Conservation (phyloP, 306 rosid genomes). For the Quercus glauca region DNA sequence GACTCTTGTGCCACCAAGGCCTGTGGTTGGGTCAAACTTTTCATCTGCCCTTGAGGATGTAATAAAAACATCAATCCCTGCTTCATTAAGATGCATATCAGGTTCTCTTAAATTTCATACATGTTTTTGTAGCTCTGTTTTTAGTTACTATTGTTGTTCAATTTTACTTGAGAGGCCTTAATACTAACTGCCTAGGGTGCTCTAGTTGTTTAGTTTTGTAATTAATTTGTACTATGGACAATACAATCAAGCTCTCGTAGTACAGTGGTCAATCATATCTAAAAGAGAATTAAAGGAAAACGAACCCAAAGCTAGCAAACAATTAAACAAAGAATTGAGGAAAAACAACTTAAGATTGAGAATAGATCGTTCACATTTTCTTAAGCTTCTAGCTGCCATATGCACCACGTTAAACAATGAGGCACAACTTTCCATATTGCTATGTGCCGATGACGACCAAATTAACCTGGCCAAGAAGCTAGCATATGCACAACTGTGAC, state of each 20-base stretch:
- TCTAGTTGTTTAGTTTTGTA: neutral
- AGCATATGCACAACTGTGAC: too few species aligned
- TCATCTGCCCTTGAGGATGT: slow-evolving; percentile 32
- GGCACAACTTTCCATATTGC: too few species aligned
- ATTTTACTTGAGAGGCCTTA: neutral
- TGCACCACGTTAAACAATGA: too few species aligned
- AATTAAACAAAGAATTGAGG: neutral
- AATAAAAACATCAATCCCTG: slow-evolving; percentile 27
- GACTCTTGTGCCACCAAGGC: slow-evolving; percentile 36
- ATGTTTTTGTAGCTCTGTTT: slow-evolving; percentile 8
- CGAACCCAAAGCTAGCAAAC: neutral
- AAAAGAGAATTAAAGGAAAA: too few species aligned
- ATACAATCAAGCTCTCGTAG: too few species aligned
- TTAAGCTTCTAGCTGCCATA: too few species aligned
- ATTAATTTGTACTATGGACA: neutral
- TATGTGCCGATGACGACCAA: too few species aligned
- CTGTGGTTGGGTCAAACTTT: slow-evolving; percentile 30
- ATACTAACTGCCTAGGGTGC: neutral
- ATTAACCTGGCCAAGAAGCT: too few species aligned
- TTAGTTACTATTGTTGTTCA: neutral
- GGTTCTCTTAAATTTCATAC: slow-evolving; percentile 32
- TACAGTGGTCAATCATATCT: too few species aligned
- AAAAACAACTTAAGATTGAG: too few species aligned
- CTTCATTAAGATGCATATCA: slow-evolving; percentile 38
- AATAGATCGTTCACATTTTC: too few species aligned